A percentile compares a stretch with the other conserved stretches of the same genome.
Evolutionary conservation across 2,329 filamentous ascomycete species (phyloP).

Genomic region (Hortaea sp.): DNA sequence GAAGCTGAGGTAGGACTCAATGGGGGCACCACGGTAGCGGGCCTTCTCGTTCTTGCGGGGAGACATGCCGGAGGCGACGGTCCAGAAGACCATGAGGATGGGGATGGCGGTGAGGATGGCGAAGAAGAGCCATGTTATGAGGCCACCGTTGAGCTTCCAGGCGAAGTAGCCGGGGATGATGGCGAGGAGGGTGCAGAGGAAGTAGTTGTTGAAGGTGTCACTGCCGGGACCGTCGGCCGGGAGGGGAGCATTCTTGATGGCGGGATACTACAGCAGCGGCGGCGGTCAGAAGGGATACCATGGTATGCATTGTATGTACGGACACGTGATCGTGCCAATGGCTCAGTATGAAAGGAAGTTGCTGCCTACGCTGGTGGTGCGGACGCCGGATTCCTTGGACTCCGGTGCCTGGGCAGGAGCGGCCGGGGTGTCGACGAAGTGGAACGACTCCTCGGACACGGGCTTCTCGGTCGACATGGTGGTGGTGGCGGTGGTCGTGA

Average conservation of each 20-base stretch:
- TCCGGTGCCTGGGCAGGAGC: slow-evolving; percentile 43
- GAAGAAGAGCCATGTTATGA: slow-evolving; percentile 83
- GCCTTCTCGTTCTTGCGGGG: slow-evolving; percentile 91
- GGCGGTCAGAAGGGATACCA: slow-evolving; percentile 2
- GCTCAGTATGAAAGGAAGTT: neutral
- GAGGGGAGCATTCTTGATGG: slow-evolving; percentile 89
- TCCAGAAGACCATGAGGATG: slow-evolving; percentile 75
- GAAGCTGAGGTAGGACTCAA: slow-evolving; percentile 86
- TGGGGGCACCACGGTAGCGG: slow-evolving; percentile 70
- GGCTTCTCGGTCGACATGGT: neutral
- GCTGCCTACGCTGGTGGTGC: slow-evolving; percentile 49
- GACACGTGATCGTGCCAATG: neutral
- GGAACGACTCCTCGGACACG: slow-evolving; percentile 46
- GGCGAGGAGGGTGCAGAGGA: slow-evolving; percentile 61
- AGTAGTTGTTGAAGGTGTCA: slow-evolving; percentile 77
- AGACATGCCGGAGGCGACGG: slow-evolving; percentile 65
- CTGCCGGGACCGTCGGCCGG: slow-evolving; percentile 78
- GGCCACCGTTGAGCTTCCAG: slow-evolving; percentile 73
- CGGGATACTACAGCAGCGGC: slow-evolving; percentile 51
- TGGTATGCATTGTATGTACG: neutral
- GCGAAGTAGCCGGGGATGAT: slow-evolving; percentile 69
- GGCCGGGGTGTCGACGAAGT: slow-evolving; percentile 56
- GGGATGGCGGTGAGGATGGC: slow-evolving; percentile 68
- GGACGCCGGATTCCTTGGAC: slow-evolving; percentile 48
- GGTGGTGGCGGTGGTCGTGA: neutral